These are phyloP conservation scores for Phoenix dactylifera DNA, from an alignment of 176 grass and related monocot genomes.

Conservation along the genomic window DNA sequence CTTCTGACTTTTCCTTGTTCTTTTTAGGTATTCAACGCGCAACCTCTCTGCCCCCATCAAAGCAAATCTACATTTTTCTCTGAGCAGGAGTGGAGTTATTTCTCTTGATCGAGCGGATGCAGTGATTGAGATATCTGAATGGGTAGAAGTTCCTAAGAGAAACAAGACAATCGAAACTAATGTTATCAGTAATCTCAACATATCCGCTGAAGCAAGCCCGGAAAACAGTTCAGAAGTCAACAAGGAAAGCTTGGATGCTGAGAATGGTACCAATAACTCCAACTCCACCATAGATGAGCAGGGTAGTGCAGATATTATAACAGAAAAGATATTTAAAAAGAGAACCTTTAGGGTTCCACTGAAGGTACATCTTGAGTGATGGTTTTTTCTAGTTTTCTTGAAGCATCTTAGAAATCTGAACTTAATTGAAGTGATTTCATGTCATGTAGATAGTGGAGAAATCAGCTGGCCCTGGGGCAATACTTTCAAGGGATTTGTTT, in stretches of 20 bases:
- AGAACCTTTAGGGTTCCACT: constrained; percentile 93
- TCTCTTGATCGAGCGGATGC: constrained; percentile 93
- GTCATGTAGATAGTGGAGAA: constrained; percentile 62
- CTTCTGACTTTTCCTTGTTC: constrained; percentile 8
- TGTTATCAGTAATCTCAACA: constrained; percentile 34
- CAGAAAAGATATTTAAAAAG: constrained; percentile 89
- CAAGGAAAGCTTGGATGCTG: constrained; percentile 36
- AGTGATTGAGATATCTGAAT: constrained; percentile 95
- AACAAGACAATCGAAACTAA: constrained; percentile 65
- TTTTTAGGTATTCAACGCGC: constrained; percentile 59
- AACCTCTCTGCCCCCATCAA: constrained; percentile 97
- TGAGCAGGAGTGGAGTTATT: constrained; percentile 89
- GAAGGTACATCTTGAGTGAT: constrained; percentile 46
- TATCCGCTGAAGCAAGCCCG: constrained; percentile 41
- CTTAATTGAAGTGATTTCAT: neutral
- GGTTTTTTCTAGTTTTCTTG: neutral
- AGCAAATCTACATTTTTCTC: constrained; percentile 96
- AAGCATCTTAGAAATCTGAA: neutral
- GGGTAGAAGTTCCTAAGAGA: constrained; percentile 95
- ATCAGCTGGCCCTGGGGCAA: constrained; percentile 37
- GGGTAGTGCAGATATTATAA: constrained; percentile 45
- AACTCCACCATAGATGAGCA: constrained; percentile 31
- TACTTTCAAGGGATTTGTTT: constrained; percentile 74
- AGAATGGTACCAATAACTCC: constrained; percentile 28
- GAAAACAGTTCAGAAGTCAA: constrained; percentile 36